Conservation (phyloP, 768 basidiomycete species). For the Leccinum rimulosum region DNA sequence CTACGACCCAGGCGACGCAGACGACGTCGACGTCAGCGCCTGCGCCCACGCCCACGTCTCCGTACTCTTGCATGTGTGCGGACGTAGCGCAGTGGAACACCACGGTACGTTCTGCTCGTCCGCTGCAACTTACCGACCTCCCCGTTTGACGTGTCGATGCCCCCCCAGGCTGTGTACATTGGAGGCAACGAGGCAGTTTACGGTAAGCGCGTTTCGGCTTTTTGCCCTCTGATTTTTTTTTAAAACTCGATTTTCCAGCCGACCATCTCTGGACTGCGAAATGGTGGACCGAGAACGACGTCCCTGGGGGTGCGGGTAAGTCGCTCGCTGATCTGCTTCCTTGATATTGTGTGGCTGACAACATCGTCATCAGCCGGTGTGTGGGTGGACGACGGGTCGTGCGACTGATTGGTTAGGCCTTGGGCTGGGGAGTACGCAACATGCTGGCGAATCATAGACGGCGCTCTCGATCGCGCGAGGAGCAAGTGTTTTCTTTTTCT, state of each 20-base stretch:
- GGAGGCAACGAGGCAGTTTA: constrained; percentile 42
- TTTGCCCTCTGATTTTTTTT: background rate
- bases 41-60: constrained; percentile 6
- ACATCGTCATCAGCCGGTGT: constrained; percentile 18
- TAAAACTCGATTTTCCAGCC: constrained; percentile 19
- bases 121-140: too few relatives aligned
- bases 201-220: constrained; percentile 29
- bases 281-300: constrained; percentile 48
- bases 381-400: constrained; percentile 37
- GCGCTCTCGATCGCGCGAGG: background rate
- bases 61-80: constrained; percentile 37
- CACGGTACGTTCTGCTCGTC: constrained; percentile 14
- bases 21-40: constrained; percentile 7
- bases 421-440: too few relatives aligned
- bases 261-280: constrained; percentile 50
- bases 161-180: constrained; percentile 27
- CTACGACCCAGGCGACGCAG: background rate
- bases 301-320: constrained; percentile 29
- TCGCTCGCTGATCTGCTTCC: background rate
- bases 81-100: constrained; percentile 42
- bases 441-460: too few relatives aligned
- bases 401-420: constrained; percentile 15
- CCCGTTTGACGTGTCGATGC: background rate
- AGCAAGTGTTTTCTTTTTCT: background rate
- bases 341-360: background rate